Evolutionary conservation across 2,329 filamentous ascomycete species (phyloP), one percentile per base, ranked within the genome.

Genomic region (Tolypocladium inflatum): DNA sequence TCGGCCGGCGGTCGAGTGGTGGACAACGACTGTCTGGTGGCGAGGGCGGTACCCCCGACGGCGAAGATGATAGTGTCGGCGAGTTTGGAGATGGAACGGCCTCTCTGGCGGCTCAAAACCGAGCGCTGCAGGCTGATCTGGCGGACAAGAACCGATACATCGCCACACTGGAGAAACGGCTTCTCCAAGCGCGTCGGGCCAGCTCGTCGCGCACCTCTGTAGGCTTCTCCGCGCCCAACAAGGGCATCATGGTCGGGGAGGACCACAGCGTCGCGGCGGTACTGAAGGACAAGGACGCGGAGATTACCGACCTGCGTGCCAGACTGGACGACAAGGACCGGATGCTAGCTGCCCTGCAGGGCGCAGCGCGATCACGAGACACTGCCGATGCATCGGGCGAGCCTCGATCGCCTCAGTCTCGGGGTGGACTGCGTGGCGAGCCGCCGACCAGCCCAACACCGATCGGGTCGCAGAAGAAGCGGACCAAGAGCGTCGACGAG

Each of bases 71-170:
- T 58, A 88, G 83, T 48, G 68, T 86, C 17, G 92, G 90, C 55
- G 91, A 95, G 67, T 93, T 87, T 68, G 92, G 89, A 21, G 91
- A 97, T 65, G 93, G 92, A 1, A 88, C 83, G 33, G 94, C 94
- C 9, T 90, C 89, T 30, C 74, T 95, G 54, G 78, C 87, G 50
- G 84, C 90, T n/a, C 94, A 97, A 69, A 91, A 97, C 64, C 85
- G 87, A 55, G 89, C 95, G n/a, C 76, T 99, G 54, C 94, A 96
- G 71, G 85, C 91, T n/a, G 94, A 99, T 71, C 81, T 99, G 53
- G 84, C 83, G n/a, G 94, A 99, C 74, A 97, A 96, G 77, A 97
- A 94, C 66, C 88, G 94, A 38, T 99, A 99, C 71, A 97, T 97
- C 65, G 83, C 89, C 35, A 97, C 94, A 0, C 76, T 99, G 15